Conservation (phyloP, 345 rosid genomes). For the Triadica sebifera region DNA sequence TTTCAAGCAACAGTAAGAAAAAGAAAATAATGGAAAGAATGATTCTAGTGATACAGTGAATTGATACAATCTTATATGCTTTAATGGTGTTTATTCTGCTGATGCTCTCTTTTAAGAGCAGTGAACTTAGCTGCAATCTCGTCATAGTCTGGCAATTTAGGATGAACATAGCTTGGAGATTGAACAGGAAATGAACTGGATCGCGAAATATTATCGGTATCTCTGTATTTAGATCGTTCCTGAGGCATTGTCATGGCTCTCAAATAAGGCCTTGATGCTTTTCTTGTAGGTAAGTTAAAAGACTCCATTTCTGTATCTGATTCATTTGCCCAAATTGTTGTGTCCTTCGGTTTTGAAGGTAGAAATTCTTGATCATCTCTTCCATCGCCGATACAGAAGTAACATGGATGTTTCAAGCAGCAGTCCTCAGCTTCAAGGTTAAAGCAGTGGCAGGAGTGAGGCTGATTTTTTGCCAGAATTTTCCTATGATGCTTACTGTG, state of each 20-base stretch:
- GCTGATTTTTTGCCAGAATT: not conserved
- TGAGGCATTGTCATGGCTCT: constrained; percentile 63
- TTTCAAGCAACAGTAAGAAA: not conserved
- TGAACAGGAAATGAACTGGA: constrained; percentile 41
- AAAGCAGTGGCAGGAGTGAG: not conserved
- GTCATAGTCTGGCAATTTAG: constrained; percentile 89
- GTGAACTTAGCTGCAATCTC: constrained; percentile 63
- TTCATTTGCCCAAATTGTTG: not conserved
- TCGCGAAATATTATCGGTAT: constrained; percentile 20
- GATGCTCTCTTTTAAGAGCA: constrained; percentile 55
- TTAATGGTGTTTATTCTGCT: constrained; percentile 14
- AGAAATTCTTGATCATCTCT: constrained; percentile 10
- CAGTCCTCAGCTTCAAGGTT: constrained; percentile 19
- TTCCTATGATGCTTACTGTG: constrained; percentile 24
- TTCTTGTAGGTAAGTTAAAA: constrained; percentile 1
- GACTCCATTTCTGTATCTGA: constrained; percentile 23
- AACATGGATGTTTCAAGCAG: constrained; percentile 29
- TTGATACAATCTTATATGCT: not conserved
- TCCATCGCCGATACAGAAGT: constrained; percentile 10
- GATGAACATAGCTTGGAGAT: constrained; percentile 66
- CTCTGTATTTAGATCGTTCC: constrained; percentile 30
- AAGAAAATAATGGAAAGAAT: not conserved
- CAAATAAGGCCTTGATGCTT: constrained; percentile 23
- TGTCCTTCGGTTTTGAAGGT: not conserved
- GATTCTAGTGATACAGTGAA: not conserved